Base-by-base conservation (phyloP, 2,329 filamentous ascomycete genomes). In the Fusarium sp. region DNA sequence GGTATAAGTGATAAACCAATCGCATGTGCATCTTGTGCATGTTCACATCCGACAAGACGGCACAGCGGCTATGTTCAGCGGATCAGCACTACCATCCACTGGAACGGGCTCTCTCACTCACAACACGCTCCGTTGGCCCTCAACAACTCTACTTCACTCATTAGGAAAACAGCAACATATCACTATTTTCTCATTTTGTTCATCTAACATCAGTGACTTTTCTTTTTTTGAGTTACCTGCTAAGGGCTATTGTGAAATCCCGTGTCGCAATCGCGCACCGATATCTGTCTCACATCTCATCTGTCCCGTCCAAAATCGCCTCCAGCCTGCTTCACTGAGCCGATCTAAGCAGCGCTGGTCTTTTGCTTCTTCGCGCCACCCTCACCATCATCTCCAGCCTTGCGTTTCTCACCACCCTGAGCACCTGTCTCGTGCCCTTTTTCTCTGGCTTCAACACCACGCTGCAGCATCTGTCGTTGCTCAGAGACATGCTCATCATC, bases 161-260 rank as follows among this genome's bases (percentile, higher is more conserved):
- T 28, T 9, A 9, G 18, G 3, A 16, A 9, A 28, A 1, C 23
- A n/a, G 0, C 19, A 2, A 6, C 3, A 1, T 9, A 18, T 28
- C 19, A 4, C 0, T 1, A n/a, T 21, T n/a, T 3, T 30, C 9
- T 18, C 19, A 12, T 13, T n/a, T 4, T 0, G 9, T 28, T 18
- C 23, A 9, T n/a, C 7, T n/a, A 5, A n/a, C 28, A 28, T 5
- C 4, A 28, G 12, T 6, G 0, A 3, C 2, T 28, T 21, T 28
- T 37, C 3, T 11, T 6, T 4, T 4, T 2, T 3, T 1, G 0
- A 33, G 30, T 4, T 11, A 1, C 4, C 0, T 11, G 0, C 16
- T 23, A 8, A 12, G 1, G n/a, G 1, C 6, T 7, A 1, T 11
- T 2, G 4, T 23, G 16, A 19, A 19, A 5, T 3, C 12, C 6